Base-by-base conservation (phyloP, 2,329 filamentous ascomycete species). In the Trichoderma koningiopsis region DNA sequence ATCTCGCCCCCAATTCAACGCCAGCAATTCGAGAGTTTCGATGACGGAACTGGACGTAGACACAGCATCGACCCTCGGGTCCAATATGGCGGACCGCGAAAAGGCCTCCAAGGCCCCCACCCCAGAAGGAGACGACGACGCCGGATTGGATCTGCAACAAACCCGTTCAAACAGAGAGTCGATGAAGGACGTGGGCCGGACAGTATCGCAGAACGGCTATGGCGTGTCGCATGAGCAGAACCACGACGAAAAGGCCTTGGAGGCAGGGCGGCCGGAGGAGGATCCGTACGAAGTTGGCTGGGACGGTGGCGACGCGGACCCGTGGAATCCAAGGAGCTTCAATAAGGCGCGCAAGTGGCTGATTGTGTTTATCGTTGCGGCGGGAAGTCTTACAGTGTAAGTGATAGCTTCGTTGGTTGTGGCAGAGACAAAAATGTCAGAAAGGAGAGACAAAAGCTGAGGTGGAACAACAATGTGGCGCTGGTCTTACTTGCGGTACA, bases 311-410 rank as follows among this genome's bases (percentile, higher is more conserved):
- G 89, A 93, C 69, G 81, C 83, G 59, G 94, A 97, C 77, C 90
- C 91, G 0, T 77, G 88, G 79, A 92, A 90, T 74, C 94, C 94
- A 0, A 88, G 91, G 70, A 93, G 87, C 77, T 89, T 93, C 82
- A 81, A 79, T 19, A 84, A 79, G 22, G 76, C 80, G n/a, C 86
- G 88, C 71, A 94, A 94, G 76, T 97, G 95, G 95, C 68, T 89
- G 35, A 90, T 97, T 71, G 89, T 94, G 1, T 73, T 89, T 43
- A 91, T 97, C 69, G 85, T 94, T n/a, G 89, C 90, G 11, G 77
- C 86, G 68, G 91, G 91, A 8, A 92, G 92, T 58, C 84, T 96
- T 70, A 95, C 92, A 79, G 94, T 97, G 91, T 94, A 86, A 85
- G 92, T 89, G 62, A 31, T 47, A 14, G 52, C 7, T 67, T 49